Percentiles rank a stretch among this genome's conserved stretches.
These are phyloP conservation scores for Yamadazyma tumulicola DNA, from an alignment of 805 yeast genomes.

Conservation along the genomic window DNA sequence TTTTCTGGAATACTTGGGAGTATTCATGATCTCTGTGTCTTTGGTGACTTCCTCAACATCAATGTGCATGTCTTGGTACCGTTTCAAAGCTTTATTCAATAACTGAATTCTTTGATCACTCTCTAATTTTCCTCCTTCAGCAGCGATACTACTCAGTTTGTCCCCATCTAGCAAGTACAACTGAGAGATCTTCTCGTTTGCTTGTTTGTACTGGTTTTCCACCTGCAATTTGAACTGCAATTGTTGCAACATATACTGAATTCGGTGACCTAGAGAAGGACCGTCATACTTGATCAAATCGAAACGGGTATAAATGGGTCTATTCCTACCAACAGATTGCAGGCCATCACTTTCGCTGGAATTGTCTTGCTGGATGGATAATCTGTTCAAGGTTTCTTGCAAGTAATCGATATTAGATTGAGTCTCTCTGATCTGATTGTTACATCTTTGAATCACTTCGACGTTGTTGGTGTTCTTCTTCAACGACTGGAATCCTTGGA, in stretches of 20 bases:
- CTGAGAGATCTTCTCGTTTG: slow-evolving; percentile 83
- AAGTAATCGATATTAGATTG: slow-evolving; percentile 87
- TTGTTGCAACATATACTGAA: slow-evolving; percentile 93
- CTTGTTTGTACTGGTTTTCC: slow-evolving; percentile 89
- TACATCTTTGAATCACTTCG: slow-evolving; percentile 85
- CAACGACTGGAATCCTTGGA: slow-evolving; percentile 80
- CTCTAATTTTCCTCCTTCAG: slow-evolving; percentile 82
- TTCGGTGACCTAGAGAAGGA: slow-evolving; percentile 90
- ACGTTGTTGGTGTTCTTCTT: slow-evolving; percentile 75
- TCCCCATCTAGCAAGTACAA: slow-evolving; percentile 92
- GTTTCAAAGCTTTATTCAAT: slow-evolving; percentile 75
- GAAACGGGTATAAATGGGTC: slow-evolving; percentile 59
- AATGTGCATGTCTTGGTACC: slow-evolving; percentile 86
- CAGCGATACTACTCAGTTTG: slow-evolving; percentile 76
- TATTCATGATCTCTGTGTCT: slow-evolving; percentile 62
- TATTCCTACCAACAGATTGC: slow-evolving; percentile 1
- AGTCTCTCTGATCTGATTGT: slow-evolving; percentile 85
- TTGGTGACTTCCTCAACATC: slow-evolving; percentile 63
- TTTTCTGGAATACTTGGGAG: slow-evolving; percentile 73
- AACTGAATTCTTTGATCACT: slow-evolving; percentile 82
- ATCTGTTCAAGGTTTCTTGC: slow-evolving; percentile 67
- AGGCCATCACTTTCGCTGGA: background rate
- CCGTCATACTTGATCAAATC: slow-evolving; percentile 91
- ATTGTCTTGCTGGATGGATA: slow-evolving; percentile 34
- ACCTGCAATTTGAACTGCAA: slow-evolving; percentile 90